Percentiles rank a stretch among this genome's conserved stretches.
Conservation (phyloP, 2,329 filamentous ascomycete genomes). For the Monosporascus sp. region DNA sequence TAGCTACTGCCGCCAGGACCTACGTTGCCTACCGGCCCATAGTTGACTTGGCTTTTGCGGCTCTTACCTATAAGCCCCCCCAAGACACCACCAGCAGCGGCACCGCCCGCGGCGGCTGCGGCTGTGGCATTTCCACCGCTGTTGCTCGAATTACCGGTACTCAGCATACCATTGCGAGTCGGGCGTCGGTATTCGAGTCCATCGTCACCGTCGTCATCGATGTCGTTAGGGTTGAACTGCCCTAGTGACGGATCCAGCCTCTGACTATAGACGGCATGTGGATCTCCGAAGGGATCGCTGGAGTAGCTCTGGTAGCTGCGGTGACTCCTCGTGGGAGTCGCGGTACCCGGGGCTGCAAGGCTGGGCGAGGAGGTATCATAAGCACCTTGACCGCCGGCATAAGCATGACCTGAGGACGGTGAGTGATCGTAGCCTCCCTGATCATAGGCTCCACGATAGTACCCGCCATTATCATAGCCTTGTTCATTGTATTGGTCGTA, state of each 20-base stretch:
- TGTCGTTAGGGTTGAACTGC: constrained; percentile 70
- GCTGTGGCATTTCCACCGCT: constrained; percentile 37
- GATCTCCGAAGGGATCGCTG: constrained; percentile 62
- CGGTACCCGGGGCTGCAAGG: constrained; percentile 30
- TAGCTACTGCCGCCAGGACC: constrained; percentile 23
- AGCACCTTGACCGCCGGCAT: constrained; percentile 8
- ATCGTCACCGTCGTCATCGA: constrained; percentile 85
- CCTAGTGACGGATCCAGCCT: constrained; percentile 46
- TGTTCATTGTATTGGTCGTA: constrained; percentile 16
- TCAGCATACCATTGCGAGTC: constrained; percentile 55
- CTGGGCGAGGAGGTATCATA: constrained; percentile 38
- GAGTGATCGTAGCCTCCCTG: constrained; percentile 17
- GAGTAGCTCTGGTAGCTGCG: constrained; percentile 49
- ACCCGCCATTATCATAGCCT: constrained; percentile 10
- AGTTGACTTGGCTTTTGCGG: constrained; percentile 41
- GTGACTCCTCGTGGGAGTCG: constrained; percentile 45
- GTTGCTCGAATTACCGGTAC: constrained; percentile 44
- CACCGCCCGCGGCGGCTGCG: constrained; percentile 40
- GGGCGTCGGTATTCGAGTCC: constrained; percentile 56
- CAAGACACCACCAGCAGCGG: constrained; percentile 35
- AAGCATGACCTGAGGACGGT: constrained; percentile 10
- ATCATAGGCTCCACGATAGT: constrained; percentile 11
- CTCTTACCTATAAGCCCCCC: constrained; percentile 33
- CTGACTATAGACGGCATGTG: constrained; percentile 39
- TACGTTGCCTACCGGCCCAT: constrained; percentile 46